phyloP scores from a whole-genome alignment of 2,329 filamentous ascomycete genomes.

The Epichloe gansuensis region DNA sequence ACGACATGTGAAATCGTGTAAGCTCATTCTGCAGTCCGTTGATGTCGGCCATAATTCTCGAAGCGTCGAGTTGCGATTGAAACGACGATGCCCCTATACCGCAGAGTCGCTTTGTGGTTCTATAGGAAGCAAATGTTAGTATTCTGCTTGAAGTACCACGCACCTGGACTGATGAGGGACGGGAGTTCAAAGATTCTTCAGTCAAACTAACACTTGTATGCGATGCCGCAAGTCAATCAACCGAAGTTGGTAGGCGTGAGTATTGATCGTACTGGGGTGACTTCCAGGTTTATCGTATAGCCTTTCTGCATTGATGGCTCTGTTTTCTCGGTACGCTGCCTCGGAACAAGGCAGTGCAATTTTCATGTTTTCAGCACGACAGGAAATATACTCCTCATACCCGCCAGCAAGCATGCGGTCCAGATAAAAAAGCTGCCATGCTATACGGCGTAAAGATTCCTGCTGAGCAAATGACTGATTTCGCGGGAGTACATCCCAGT shows the following conservation, averaged over 20 bases:
- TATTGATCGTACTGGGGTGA: constrained; percentile 14
- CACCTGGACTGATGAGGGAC: background rate
- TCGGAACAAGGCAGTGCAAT: constrained; percentile 24
- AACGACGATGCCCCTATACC: constrained; percentile 9
- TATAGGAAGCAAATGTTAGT: constrained; percentile 5
- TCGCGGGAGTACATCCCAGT: constrained; percentile 22
- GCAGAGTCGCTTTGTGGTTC: constrained; percentile 16
- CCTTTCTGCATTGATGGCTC: constrained; percentile 18
- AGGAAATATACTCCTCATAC: constrained; percentile 27
- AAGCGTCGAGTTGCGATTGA: constrained; percentile 19
- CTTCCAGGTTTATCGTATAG: constrained; percentile 18
- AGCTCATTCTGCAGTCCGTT: constrained; percentile 25
- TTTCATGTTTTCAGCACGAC: constrained; percentile 24
- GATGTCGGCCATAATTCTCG: constrained; percentile 24
- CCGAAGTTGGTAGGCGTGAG: constrained; percentile 24
- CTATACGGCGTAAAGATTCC: constrained; percentile 23
- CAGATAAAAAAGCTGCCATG: constrained; percentile 26
- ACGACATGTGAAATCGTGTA: constrained; percentile 21
- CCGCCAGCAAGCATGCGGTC: constrained; percentile 26
- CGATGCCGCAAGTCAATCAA: constrained; percentile 24
- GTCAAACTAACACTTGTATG: constrained; percentile 20
- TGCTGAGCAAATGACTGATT: constrained; percentile 21
- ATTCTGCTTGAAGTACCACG: background rate
- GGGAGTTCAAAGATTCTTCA: background rate
- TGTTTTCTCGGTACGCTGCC: constrained; percentile 19